Percentiles rank a stretch among this genome's conserved stretches.
Evolutionary conservation across 148 eudicot species (phyloP).

Genomic region (Fagopyrum homotropicum): DNA sequence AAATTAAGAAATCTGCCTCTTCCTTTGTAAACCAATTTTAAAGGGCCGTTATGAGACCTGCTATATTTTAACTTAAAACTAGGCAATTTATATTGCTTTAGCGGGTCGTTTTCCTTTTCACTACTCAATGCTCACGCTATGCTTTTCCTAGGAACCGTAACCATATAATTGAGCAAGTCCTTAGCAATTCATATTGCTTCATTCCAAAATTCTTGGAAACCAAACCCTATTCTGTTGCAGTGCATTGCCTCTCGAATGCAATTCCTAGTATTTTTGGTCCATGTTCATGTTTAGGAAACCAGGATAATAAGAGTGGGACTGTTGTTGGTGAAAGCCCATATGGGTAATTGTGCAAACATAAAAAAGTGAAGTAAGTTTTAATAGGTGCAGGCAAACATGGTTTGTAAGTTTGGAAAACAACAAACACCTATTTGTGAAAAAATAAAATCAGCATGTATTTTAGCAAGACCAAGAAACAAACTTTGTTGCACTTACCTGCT

Average conservation of each 20-base stretch:
- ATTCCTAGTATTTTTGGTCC: not conserved
- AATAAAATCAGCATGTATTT: not conserved
- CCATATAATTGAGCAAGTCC: not conserved
- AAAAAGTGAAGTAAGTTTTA: slow-evolving; percentile 3
- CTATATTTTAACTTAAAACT: not conserved
- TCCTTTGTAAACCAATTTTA: not conserved
- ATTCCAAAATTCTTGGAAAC: not conserved
- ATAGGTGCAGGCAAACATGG: not conserved
- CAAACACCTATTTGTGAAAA: not conserved
- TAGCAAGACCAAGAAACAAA: not conserved
- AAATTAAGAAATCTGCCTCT: not conserved
- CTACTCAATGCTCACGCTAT: not conserved
- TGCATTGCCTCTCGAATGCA: not conserved
- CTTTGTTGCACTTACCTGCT: slow-evolving; percentile 42
- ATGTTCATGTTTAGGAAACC: not conserved
- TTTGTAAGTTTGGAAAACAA: not conserved
- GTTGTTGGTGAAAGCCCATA: not conserved
- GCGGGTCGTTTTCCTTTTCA: not conserved
- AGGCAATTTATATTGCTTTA: not conserved
- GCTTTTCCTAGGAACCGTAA: not conserved
- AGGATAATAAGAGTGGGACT: not conserved
- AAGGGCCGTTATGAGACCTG: not conserved
- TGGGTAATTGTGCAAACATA: not conserved
- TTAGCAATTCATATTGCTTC: not conserved
- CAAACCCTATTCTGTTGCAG: not conserved